These are phyloP conservation scores for Triticum aestivum DNA, from an alignment of 176 grass and related monocot species.

Conservation along the genomic window DNA sequence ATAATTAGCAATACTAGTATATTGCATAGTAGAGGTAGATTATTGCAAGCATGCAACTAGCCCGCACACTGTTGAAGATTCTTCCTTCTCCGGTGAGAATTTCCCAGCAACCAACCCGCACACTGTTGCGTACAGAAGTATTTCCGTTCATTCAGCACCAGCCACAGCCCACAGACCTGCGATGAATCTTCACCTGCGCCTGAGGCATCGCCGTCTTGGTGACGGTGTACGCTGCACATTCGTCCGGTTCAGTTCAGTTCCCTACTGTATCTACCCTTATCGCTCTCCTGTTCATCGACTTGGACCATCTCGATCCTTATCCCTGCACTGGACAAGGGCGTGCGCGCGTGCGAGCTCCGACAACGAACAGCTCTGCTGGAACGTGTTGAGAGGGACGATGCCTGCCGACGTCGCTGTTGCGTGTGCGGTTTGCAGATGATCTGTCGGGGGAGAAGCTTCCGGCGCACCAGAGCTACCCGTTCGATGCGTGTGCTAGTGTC, in stretches of 20 bases:
- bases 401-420: neutral
- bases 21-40: neutral
- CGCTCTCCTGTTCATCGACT: conserved; percentile 18
- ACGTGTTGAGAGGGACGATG: neutral
- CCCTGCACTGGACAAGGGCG: neutral
- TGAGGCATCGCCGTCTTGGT: neutral
- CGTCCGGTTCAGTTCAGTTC: neutral
- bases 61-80: neutral
- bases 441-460: conserved; percentile 3
- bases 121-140: neutral
- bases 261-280: neutral
- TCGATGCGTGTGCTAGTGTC: neutral
- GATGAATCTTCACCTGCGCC: neutral
- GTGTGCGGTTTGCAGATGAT: neutral
- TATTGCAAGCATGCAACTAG: neutral
- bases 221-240: no score
- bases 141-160: neutral
- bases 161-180: neutral
- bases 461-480: neutral
- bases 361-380: neutral
- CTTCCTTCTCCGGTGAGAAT: neutral
- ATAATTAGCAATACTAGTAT: no score
- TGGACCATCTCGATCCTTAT: neutral
- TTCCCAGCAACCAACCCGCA: neutral
- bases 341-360: conserved; percentile 3